These are phyloP conservation scores for Pelargonium fulgidum DNA, from an alignment of 441 rosid species.

Conservation along the genomic window DNA sequence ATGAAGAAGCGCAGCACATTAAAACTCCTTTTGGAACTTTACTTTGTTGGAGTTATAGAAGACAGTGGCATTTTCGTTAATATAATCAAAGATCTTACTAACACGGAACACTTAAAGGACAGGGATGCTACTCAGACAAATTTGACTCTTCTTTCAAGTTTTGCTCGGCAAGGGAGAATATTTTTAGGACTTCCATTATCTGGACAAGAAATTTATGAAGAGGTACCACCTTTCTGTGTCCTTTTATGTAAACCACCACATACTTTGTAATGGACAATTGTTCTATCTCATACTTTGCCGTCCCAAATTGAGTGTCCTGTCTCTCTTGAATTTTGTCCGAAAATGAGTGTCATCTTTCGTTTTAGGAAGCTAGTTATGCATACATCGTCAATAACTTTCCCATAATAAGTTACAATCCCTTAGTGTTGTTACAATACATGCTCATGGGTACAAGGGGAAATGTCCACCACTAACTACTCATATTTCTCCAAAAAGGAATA, in stretches of 20 bases:
- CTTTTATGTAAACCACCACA: not conserved
- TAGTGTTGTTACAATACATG: too few species aligned
- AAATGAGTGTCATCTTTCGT: too few species aligned
- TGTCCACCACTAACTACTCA: too few species aligned
- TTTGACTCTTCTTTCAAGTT: conserved; percentile 88
- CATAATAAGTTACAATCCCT: too few species aligned
- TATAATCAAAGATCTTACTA: conserved; percentile 88
- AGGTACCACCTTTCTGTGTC: conserved; percentile 37
- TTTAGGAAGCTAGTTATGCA: too few species aligned
- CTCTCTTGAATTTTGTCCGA: too few species aligned
- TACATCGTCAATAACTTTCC: too few species aligned
- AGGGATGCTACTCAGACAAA: conserved; percentile 88
- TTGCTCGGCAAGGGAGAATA: conserved; percentile 94
- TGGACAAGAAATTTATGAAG: conserved; percentile 73
- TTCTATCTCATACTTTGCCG: not conserved
- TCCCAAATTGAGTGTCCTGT: too few species aligned
- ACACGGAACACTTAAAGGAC: conserved; percentile 77
- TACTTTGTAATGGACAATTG: not conserved
- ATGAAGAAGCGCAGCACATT: conserved; percentile 93
- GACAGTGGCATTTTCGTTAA: conserved; percentile 66
- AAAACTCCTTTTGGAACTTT: conserved; percentile 85
- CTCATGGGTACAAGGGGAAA: too few species aligned
- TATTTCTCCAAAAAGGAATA: too few species aligned
- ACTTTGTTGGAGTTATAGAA: conserved; percentile 85
- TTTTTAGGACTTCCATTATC: conserved; percentile 80